phyloP scores from a whole-genome alignment of 192 early-diverging fungal genomes.

The Backusella luteola region DNA sequence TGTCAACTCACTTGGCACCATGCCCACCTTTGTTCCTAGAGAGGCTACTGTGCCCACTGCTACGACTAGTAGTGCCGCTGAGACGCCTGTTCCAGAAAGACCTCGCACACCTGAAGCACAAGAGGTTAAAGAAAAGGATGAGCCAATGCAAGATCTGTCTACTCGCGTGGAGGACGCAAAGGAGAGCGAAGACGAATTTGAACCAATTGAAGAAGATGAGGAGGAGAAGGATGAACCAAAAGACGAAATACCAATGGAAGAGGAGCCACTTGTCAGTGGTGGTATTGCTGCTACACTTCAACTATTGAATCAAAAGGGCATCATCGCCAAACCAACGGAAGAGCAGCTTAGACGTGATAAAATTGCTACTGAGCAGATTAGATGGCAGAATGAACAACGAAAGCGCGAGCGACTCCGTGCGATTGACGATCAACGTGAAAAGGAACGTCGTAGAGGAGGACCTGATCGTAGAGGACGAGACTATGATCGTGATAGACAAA shows the following conservation, averaged over 20 bases:
- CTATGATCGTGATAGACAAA: slow-evolving; percentile 33
- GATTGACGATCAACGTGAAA: slow-evolving; percentile 66
- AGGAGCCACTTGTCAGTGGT: slow-evolving; percentile 78
- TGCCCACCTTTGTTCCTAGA: slow-evolving; percentile 9
- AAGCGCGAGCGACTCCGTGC: slow-evolving; percentile 56
- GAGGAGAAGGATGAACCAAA: neutral
- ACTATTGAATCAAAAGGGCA: slow-evolving; percentile 79
- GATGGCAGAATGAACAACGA: slow-evolving; percentile 75
- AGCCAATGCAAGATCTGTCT: slow-evolving; percentile 24
- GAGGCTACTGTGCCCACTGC: neutral
- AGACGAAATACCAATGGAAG: slow-evolving; percentile 36
- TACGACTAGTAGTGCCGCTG: neutral
- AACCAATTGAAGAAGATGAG: neutral
- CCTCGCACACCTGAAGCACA: neutral
- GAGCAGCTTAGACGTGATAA: slow-evolving; percentile 70
- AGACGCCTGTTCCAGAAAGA: neutral
- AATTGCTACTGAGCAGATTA: slow-evolving; percentile 53
- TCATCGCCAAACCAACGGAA: slow-evolving; percentile 46
- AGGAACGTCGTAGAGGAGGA: slow-evolving; percentile 54
- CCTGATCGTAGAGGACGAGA: slow-evolving; percentile 32
- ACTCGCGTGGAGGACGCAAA: slow-evolving; percentile 6
- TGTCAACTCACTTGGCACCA: slow-evolving; percentile 57
- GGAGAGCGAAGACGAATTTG: slow-evolving; percentile 6
- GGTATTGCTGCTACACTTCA: slow-evolving; percentile 83
- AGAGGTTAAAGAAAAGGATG: slow-evolving; percentile 10